Evolutionary conservation across 2,329 filamentous ascomycete species (phyloP).

Genomic region (Penicillium sp.): DNA sequence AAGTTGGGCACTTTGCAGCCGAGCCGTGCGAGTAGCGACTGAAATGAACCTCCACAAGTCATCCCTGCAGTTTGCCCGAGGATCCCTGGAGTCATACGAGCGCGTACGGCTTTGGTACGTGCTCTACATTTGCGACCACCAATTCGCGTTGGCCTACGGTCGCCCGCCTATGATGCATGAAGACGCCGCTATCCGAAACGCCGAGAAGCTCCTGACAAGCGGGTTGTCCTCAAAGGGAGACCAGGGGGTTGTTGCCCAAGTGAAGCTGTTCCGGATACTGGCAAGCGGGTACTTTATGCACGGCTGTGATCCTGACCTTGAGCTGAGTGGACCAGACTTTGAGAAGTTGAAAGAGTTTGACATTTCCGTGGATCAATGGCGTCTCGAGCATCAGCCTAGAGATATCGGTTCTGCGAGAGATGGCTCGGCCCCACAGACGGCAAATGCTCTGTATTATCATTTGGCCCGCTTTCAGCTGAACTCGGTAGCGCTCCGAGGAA

Average conservation of each 20-base stretch:
- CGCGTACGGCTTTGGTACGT: conserved; percentile 61
- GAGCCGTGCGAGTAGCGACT: conserved; percentile 52
- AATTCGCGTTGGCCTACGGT: conserved; percentile 61
- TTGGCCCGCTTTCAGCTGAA: conserved; percentile 52
- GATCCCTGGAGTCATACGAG: conserved; percentile 44
- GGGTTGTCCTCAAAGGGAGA: conserved; percentile 53
- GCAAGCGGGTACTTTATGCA: conserved; percentile 56
- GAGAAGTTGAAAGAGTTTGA: conserved; percentile 42
- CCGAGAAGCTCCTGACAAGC: conserved; percentile 53
- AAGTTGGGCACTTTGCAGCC: conserved; percentile 54
- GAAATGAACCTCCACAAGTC: conserved; percentile 56
- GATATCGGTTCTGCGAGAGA: conserved; percentile 34
- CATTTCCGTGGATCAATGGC: conserved; percentile 46
- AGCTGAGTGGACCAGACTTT: conserved; percentile 50
- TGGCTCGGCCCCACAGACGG: conserved; percentile 21
- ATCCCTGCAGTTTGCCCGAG: conserved; percentile 43
- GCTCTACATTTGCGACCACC: conserved; percentile 63
- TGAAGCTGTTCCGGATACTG: conserved; percentile 56
- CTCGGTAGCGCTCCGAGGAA: conserved; percentile 32
- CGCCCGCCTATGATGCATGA: conserved; percentile 57
- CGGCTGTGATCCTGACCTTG: conserved; percentile 53
- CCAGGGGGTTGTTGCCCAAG: conserved; percentile 54
- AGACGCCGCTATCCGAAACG: conserved; percentile 56
- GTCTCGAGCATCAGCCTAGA: conserved; percentile 39
- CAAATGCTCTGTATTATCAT: conserved; percentile 20